Conservation (phyloP, 495 filamentous ascomycete species). For the Tuber aestivum region DNA sequence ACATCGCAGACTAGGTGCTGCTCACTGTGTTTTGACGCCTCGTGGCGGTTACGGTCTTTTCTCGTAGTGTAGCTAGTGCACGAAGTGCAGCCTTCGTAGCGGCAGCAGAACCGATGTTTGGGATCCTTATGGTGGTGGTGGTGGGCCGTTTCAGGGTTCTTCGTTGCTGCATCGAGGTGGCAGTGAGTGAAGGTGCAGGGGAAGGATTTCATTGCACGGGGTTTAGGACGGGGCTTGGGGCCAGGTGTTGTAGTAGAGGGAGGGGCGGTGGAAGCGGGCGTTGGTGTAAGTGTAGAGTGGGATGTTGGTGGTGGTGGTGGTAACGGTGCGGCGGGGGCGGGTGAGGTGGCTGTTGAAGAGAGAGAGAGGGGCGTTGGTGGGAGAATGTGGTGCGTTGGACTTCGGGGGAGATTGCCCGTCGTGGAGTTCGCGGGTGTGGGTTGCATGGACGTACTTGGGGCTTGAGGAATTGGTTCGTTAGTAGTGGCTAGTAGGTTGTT, state of each 20-base stretch:
- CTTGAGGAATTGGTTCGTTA: background rate
- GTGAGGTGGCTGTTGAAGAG: background rate
- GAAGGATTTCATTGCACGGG: background rate
- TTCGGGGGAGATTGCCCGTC: background rate
- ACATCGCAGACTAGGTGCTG: constrained; percentile 16
- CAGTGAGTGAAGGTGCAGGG: background rate
- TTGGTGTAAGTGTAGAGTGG: background rate
- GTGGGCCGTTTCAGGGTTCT: background rate
- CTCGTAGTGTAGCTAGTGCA: constrained; percentile 15
- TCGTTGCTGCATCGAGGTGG: background rate
- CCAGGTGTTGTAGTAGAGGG: background rate
- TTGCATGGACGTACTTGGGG: background rate
- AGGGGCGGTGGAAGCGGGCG: background rate
- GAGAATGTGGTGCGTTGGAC: background rate
- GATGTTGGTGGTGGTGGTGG: background rate
- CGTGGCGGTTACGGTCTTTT: constrained; percentile 36
- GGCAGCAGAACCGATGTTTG: constrained; percentile 16
- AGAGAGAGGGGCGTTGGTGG: background rate
- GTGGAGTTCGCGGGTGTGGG: background rate
- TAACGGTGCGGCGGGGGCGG: background rate
- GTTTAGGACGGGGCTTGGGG: background rate
- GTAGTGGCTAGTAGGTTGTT: background rate
- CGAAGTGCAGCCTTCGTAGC: background rate
- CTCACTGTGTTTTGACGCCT: constrained; percentile 17
- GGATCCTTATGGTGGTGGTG: constrained; percentile 26